Evolutionary conservation across 2,329 filamentous ascomycete species (phyloP), one percentile per base, ranked within the genome.

Genomic region (Macrophomina pseudophaseolina): DNA sequence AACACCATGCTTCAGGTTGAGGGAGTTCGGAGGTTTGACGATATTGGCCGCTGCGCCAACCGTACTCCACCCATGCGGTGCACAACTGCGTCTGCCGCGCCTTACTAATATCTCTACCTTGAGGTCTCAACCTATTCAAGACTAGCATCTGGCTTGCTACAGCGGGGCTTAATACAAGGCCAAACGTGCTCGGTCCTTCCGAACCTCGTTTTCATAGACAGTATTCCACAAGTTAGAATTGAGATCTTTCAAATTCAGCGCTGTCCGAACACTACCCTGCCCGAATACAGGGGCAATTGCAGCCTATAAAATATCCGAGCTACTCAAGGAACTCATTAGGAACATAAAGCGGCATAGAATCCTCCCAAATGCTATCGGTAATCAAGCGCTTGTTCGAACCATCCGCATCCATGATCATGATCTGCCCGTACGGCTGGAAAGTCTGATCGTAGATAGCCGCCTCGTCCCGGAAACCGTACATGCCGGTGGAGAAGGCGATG

Each of bases 351-450:
- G 69, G 70, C 70, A 72, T 71, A 3, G 68, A 69, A 62, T 68
- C 70, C 48, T 71, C 69, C 70, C 69, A 72, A 66, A 70, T 67
- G 35, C 68, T 70, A 54, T 72, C 69, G 14, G 69, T 70, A 14
- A 69, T 52, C 30, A 69, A 60, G 11, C 35, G 62, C 64, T 69
- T 70, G 6, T 66, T 53, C 16, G 49, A 72, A 0, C 81, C 81
- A 72, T 82, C 79, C 5, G 72, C 72, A 66, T 82, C 72, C 80
- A 82, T 82, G n/a, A 78, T 66, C 58, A 80, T 73, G 52, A 83
- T 79, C 73, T 82, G 80, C 0, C 80, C 80, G 52, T 81, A 82
- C 0, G 79, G 81, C 71, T 83, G 79, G 70, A 82, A 83, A 0
- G 80, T 81, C 42, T 80, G 68, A 62, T 82, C 80, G 60, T 79